A percentile compares a stretch with the other conserved stretches of the same genome.
These are phyloP conservation scores for Aphanoascus verrucosus DNA, from an alignment of 2,329 filamentous ascomycete genomes.

Conservation along the genomic window DNA sequence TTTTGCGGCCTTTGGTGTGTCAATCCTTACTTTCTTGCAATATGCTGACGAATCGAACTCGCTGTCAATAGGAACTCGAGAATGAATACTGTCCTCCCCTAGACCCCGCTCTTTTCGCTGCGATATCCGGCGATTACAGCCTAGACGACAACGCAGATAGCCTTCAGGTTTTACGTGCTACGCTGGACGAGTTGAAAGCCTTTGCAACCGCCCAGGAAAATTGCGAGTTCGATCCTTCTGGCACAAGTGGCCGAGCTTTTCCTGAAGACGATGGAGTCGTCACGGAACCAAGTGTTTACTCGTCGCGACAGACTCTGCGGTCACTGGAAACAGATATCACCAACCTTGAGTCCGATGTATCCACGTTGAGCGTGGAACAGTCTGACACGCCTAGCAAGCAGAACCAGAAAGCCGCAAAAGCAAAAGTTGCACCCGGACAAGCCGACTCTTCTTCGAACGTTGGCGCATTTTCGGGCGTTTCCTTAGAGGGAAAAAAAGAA, in stretches of 20 bases:
- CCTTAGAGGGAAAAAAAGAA: slow-evolving; percentile 49
- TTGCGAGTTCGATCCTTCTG: slow-evolving; percentile 64
- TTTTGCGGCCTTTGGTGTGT: not conserved
- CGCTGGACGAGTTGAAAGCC: slow-evolving; percentile 55
- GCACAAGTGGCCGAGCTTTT: slow-evolving; percentile 43
- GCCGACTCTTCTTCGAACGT: slow-evolving; percentile 10
- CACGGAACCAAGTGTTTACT: slow-evolving; percentile 20
- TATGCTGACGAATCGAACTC: not conserved
- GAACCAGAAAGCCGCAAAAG: slow-evolving; percentile 7
- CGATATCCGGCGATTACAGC: slow-evolving; percentile 65
- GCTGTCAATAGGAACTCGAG: slow-evolving; percentile 38
- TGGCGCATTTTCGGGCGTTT: slow-evolving; percentile 21
- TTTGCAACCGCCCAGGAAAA: slow-evolving; percentile 59
- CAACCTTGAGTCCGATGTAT: slow-evolving; percentile 40
- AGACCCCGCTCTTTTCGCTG: slow-evolving; percentile 65
- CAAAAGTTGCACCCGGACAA: not conserved
- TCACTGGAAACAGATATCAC: slow-evolving; percentile 43
- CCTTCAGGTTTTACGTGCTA: slow-evolving; percentile 45
- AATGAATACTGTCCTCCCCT: slow-evolving; percentile 62
- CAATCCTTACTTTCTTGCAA: too few species aligned
- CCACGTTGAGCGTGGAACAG: slow-evolving; percentile 26
- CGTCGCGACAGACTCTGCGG: slow-evolving; percentile 25
- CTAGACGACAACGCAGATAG: slow-evolving; percentile 42
- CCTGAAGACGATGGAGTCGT: slow-evolving; percentile 20
- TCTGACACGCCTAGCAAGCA: not conserved